Evolutionary conservation across 108 stramenopile genomes (phyloP).

Genomic region (Thalassiosira profunda): DNA sequence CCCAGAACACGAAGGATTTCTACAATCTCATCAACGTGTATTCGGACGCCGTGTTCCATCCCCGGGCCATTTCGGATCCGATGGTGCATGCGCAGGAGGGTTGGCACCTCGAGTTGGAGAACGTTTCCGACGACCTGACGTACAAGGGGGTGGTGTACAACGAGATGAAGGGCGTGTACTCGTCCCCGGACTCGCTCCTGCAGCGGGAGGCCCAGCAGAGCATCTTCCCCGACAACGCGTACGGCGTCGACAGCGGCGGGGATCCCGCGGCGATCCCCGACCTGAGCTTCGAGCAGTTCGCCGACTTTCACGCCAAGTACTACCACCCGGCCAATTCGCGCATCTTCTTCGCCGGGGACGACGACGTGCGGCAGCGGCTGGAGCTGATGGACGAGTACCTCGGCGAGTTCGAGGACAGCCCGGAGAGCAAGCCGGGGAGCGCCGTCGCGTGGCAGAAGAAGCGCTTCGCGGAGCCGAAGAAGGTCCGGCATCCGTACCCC

Average conservation of each 20-base stretch:
- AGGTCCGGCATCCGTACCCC: conserved; percentile 62
- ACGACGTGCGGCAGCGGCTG: conserved; percentile 87
- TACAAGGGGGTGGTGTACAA: conserved; percentile 99
- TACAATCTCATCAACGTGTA: conserved; percentile 99
- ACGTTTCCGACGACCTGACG: conserved; percentile 83
- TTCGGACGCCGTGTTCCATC: conserved; percentile 96
- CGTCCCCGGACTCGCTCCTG: conserved; percentile 90
- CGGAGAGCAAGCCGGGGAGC: conserved; percentile 71
- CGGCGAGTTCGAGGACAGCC: conserved; percentile 79
- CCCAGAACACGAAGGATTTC: conserved; percentile 98
- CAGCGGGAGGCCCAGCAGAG: conserved; percentile 91
- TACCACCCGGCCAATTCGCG: conserved; percentile 98
- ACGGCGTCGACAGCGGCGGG: conserved; percentile 96
- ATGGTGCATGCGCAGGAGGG: conserved; percentile 97
- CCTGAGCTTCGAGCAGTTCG: conserved; percentile 95
- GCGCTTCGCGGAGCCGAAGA: conserved; percentile 63
- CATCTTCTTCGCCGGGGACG: conserved; percentile 97
- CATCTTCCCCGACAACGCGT: conserved; percentile 96
- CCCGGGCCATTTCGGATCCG: conserved; percentile 91
- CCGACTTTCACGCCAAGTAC: conserved; percentile 90
- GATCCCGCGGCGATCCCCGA: conserved; percentile 96
- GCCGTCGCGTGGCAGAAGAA: conserved; percentile 78
- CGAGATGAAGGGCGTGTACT: conserved; percentile 99
- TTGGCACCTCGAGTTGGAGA: conserved; percentile 97
- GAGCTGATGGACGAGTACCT: conserved; percentile 96